These are phyloP conservation scores for Yamadazyma aaseri DNA, from an alignment of 1,139 yeast genomes.

Conservation along the genomic window DNA sequence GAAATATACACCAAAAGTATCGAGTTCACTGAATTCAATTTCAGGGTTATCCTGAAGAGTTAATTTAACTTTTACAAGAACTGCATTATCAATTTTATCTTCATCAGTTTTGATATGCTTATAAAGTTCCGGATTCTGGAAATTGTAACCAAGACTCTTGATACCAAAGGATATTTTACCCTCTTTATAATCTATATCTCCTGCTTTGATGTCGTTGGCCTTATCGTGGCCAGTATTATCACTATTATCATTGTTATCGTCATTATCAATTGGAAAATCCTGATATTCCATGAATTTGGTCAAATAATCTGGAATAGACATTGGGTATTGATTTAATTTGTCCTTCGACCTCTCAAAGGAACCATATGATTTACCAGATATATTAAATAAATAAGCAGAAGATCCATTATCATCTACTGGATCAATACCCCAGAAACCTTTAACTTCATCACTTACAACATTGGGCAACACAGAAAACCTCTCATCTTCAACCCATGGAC, in stretches of 20 bases:
- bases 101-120: conserved; percentile 15
- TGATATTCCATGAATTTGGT: conserved; percentile 31
- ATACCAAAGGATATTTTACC: conserved; percentile 30
- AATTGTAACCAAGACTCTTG: conserved; percentile 25
- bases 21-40: conserved; percentile 42
- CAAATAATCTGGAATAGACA: conserved; percentile 46
- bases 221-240: conserved; percentile 9
- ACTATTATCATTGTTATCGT: conserved; percentile 8
- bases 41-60: conserved; percentile 41
- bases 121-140: conserved; percentile 19
- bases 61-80: conserved; percentile 25
- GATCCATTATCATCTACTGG: conserved; percentile 16
- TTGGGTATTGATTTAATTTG: conserved; percentile 15
- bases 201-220: conserved; percentile 2
- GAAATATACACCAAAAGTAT: conserved; percentile 67
- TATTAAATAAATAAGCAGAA: conserved; percentile 45
- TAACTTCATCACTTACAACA: conserved; percentile 46
- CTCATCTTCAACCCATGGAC: conserved; percentile 56
- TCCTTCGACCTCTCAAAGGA: conserved; percentile 26
- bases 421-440: conserved; percentile 47
- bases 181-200: conserved; percentile 9
- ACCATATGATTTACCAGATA: conserved; percentile 52
- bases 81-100: conserved; percentile 30
- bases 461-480: conserved; percentile 62
- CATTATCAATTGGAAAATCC: conserved; percentile 23